Conservation (phyloP, 2,329 filamentous ascomycete genomes). For the Plectosphaerella plurivora region DNA sequence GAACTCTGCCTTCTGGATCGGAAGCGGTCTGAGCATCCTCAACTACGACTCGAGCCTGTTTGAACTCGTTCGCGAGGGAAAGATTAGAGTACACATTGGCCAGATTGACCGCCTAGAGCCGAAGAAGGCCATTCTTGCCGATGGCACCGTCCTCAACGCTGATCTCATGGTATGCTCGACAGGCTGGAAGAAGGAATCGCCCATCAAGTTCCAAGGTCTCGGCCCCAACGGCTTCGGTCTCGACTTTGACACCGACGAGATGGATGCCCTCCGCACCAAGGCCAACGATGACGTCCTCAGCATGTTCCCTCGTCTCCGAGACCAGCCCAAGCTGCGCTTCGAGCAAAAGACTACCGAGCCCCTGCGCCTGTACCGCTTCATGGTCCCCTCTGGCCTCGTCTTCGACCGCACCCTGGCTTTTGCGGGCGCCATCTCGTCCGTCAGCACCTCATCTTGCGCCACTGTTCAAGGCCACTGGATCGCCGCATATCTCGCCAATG, state of each 20-base stretch:
- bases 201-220: conserved; percentile 33
- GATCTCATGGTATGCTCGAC: conserved; percentile 47
- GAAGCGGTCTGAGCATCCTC: conserved; percentile 45
- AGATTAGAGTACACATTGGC: conserved; percentile 41
- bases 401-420: conserved; percentile 24
- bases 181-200: conserved; percentile 43
- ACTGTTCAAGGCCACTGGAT: conserved; percentile 45
- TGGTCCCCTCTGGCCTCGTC: conserved; percentile 14
- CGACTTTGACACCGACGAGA: conserved; percentile 28
- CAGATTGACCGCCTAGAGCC: conserved; percentile 37
- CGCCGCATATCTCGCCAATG: conserved; percentile 51
- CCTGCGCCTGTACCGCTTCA: conserved; percentile 20
- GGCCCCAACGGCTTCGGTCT: conserved; percentile 36
- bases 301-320: conserved; percentile 13
- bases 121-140: conserved; percentile 34
- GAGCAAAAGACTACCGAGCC: conserved; percentile 14
- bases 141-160: conserved; percentile 30
- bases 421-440: conserved; percentile 23
- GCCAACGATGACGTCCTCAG: conserved; percentile 14
- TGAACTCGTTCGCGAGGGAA: conserved; percentile 42
- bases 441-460: conserved; percentile 28
- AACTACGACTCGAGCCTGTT: conserved; percentile 49
- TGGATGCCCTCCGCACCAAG: conserved; percentile 2
- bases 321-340: conserved; percentile 15
- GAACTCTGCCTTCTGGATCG: conserved; percentile 40